A percentile compares a stretch with the other conserved stretches of the same genome.
These are phyloP conservation scores for Vitis vinifera DNA, from an alignment of 164 flowering plant species.

Conservation along the genomic window DNA sequence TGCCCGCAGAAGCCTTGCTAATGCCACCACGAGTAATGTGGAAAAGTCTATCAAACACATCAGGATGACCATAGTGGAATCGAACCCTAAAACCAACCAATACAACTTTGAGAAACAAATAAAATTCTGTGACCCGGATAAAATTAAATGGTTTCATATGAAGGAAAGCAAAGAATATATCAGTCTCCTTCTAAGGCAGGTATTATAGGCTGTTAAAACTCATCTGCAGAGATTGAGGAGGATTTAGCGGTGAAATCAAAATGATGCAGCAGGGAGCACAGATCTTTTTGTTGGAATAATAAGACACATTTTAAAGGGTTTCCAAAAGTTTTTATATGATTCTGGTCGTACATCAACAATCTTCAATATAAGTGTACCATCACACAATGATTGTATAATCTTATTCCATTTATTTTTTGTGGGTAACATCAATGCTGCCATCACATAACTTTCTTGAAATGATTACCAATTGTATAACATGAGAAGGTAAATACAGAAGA, in stretches of 20 bases:
- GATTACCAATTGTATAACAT: background rate
- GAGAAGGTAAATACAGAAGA: background rate
- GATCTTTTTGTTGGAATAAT: too few relatives aligned
- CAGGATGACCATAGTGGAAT: constrained; percentile 99
- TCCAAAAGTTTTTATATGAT: background rate
- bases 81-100: constrained; percentile 66
- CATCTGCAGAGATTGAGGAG: too few relatives aligned
- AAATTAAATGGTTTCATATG: too few relatives aligned
- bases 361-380: background rate
- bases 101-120: background rate
- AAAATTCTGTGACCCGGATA: too few relatives aligned
- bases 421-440: background rate
- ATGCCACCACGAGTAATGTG: constrained; percentile 98
- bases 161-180: background rate
- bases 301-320: too few relatives aligned
- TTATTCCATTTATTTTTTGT: background rate
- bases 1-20: constrained; percentile 90
- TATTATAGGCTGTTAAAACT: too few relatives aligned
- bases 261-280: too few relatives aligned
- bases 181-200: background rate
- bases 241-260: too few relatives aligned
- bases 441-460: background rate
- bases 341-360: background rate
- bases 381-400: background rate
- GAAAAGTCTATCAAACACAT: constrained; percentile 92